Evolutionary conservation across 2,329 filamentous ascomycete genomes (phyloP), one percentile per base, ranked within the genome.

Genomic region (Stromatinia cepivora): DNA sequence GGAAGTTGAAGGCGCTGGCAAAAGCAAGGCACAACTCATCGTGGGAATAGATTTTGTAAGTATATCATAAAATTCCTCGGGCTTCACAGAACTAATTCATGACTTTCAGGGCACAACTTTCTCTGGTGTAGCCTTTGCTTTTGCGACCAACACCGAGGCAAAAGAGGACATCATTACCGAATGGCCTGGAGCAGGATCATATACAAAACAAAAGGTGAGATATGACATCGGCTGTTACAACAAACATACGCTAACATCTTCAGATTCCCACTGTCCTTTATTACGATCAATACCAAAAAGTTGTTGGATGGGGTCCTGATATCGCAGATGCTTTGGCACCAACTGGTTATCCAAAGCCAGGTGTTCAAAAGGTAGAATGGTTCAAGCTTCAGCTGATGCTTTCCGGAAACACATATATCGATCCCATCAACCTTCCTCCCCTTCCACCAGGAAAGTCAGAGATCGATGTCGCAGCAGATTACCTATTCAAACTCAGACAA

Each of bases 381-480:
- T 98, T 99, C 87, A 98, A 98, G 85, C 87, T 99, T 75, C 95
- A 99, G 83, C 88, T 99, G 69, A 98, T 98, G 95, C 87, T 97
- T 72, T 97, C 93, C 71, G 95, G 95, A 73, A 98, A 98, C 85
- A 98, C 95, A 57, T 98, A 98, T 81, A 98, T 98, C 79, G 95
- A 98, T 81, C 95, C 95, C 72, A 98, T 98, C 84, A 98, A 98
- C 86, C 88, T 99, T 74, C 95, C 95, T 61, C 95, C 95, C 73
- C 91, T 98, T 79, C 95, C 95, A 61, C 94, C 94, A 58, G 95
- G 95, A 81, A 98, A 98, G 85, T 97, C 94, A 36, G 95, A 98
- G 82, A 97, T 98, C 81, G 95, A 99, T 81, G 95, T 98, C 65
- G 94, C 95, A n/a, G 95, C 95, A 80, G 95, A 98, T 80, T 99